Conservation (phyloP, 2,329 filamentous ascomycete species). For the Phaeosphaeria sp. region DNA sequence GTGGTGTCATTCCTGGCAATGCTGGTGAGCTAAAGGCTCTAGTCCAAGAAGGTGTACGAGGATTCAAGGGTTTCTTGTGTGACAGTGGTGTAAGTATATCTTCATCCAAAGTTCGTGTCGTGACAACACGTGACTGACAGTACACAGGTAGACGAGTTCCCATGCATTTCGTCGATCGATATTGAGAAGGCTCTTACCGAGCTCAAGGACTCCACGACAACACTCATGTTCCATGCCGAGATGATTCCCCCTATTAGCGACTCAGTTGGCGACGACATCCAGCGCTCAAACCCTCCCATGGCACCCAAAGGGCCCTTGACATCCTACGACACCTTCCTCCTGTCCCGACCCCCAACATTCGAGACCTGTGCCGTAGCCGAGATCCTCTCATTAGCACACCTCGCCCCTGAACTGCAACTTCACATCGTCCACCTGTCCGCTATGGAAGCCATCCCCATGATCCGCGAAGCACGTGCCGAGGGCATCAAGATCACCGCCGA, state of each 20-base stretch:
- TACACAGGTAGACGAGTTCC: conserved; percentile 87
- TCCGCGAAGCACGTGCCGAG: conserved; percentile 72
- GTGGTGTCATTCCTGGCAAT: conserved; percentile 92
- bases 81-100: conserved; percentile 80
- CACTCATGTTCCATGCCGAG: conserved; percentile 98
- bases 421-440: conserved; percentile 95
- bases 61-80: conserved; percentile 98
- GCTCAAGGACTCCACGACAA: conserved; percentile 81
- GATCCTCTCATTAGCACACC: conserved; percentile 79
- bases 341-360: conserved; percentile 85
- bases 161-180: conserved; percentile 81
- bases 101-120: neutral
- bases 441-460: conserved; percentile 83
- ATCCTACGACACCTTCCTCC: conserved; percentile 87
- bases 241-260: conserved; percentile 90
- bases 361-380: conserved; percentile 90
- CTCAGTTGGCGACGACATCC: conserved; percentile 79
- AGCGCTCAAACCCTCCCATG: conserved; percentile 71
- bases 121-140: conserved; percentile 22
- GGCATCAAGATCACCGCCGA: conserved; percentile 91
- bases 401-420: conserved; percentile 81
- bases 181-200: conserved; percentile 80
- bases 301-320: conserved; percentile 75
- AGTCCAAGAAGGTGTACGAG: conserved; percentile 84
- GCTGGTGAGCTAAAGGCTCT: conserved; percentile 77